Base-by-base conservation (phyloP, 129 eudicot genomes). In the Scalesia atractyloides region DNA sequence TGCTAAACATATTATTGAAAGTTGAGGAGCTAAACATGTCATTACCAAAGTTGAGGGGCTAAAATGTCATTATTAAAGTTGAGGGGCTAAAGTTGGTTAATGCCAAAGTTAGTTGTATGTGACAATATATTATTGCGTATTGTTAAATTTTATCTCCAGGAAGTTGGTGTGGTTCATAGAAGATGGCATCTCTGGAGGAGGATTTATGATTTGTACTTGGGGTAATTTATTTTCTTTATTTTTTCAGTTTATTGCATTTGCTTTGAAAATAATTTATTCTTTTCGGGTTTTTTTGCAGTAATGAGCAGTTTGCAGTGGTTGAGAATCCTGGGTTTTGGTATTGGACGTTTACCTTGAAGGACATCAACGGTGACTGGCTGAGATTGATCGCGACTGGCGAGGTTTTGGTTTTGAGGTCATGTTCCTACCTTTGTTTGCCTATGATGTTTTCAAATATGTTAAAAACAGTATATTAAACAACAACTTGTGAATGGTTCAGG, bases 121-220 rank as follows among this genome's bases (percentile, higher is more conserved):
- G 44, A 41, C 34, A 75, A 13, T 43, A 30, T 3, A 30, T 30
- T 1, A 30, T 30, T 30, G 3, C 34, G 5, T 30, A 30, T 50
- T 60, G 22, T 52, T 17, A 56, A 22, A 48, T n/a, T 36, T 70
- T 68, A 7, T 80, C 34, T 66, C 14, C 77, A 95, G 99, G 99
- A 95, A 82, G 54, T 95, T 77, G 99, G 99, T 70, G 99, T 95
- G 70, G 99, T 95, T 73, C 99, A 95, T 70, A 76, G 87, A 88
- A 85, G 99, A 83, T 95, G 99, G 99, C 99, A 95, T 95, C 96
- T 90, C 10, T 95, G 99, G 99, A 90, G 85, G 82, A 88, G 99
- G 86, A 80, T 84, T 69, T 95, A 95, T 81, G 97, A 90, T 80
- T 70, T 95, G 73, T 95, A 95, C 82, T 80, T 95, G 90, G 99